A percentile compares a stretch with the other conserved stretches of the same genome.
Evolutionary conservation across 1,284 basidiomycete genomes (phyloP).

Genomic region (Malassezia vespertilionis): DNA sequence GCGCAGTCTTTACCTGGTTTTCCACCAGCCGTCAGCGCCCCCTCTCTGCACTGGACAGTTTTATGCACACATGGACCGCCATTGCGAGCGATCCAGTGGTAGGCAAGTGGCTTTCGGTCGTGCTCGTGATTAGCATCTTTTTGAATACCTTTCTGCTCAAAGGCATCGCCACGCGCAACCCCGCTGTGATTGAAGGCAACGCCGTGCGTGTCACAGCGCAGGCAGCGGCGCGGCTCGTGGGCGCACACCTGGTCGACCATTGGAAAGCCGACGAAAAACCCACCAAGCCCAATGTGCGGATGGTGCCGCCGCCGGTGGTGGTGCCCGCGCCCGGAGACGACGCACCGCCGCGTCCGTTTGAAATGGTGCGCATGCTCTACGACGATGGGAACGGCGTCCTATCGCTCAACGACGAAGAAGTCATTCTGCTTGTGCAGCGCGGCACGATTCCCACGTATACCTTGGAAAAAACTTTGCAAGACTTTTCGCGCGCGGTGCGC

Average conservation of each 20-base stretch:
- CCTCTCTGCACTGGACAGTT: constrained; percentile 59
- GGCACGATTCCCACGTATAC: constrained; percentile 90
- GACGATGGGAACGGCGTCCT: constrained; percentile 59
- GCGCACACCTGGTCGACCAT: constrained; percentile 30
- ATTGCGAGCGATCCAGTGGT: constrained; percentile 89
- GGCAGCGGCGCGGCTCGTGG: constrained; percentile 44
- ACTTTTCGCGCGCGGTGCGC: constrained; percentile 73
- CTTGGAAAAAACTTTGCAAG: constrained; percentile 79
- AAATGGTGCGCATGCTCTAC: constrained; percentile 73
- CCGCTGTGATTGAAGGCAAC: constrained; percentile 41
- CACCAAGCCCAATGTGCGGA: background rate
- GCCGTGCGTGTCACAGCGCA: constrained; percentile 44
- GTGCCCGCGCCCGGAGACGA: constrained; percentile 21
- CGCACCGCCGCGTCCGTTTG: constrained; percentile 51
- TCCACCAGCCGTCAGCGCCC: constrained; percentile 2
- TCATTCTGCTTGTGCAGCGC: constrained; percentile 75
- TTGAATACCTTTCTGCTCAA: constrained; percentile 91
- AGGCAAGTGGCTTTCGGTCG: constrained; percentile 87
- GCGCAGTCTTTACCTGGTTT: background rate
- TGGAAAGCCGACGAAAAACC: background rate
- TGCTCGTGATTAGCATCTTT: constrained; percentile 73
- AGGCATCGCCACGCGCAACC: constrained; percentile 52
- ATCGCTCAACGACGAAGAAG: constrained; percentile 78
- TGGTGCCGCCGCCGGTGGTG: constrained; percentile 10
- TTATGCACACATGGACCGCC: constrained; percentile 87